phyloP scores from a whole-genome alignment of 23 red algal species.

The Gracilaria gracilis region DNA sequence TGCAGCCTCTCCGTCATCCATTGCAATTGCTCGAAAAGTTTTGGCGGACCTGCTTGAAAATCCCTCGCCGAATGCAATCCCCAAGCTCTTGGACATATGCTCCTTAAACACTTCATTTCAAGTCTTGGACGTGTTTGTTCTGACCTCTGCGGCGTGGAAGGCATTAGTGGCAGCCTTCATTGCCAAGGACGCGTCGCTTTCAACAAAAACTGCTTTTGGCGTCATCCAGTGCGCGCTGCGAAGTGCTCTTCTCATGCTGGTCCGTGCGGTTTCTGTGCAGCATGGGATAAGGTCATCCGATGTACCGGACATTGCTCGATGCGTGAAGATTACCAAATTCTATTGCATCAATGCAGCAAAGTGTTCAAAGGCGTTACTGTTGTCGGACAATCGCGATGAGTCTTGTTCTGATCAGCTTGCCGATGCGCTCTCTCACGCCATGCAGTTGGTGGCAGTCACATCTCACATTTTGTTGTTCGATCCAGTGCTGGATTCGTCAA shows the following conservation, averaged over 20 bases:
- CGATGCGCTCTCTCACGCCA: not conserved
- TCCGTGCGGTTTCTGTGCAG: not conserved
- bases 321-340: slow-evolving; percentile 37
- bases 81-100: slow-evolving; percentile 23
- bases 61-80: not conserved
- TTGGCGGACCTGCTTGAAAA: slow-evolving; percentile 2
- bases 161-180: slow-evolving; percentile 20
- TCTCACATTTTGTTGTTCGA: slow-evolving; percentile 26
- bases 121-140: slow-evolving; percentile 22
- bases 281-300: not conserved
- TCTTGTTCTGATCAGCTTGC: not conserved
- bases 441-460: slow-evolving; percentile 23
- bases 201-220: not conserved
- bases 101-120: not conserved
- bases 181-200: not conserved
- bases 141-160: slow-evolving; percentile 32
- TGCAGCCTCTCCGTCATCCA: not conserved
- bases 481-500: not conserved
- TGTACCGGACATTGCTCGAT: slow-evolving; percentile 16
- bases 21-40: not conserved
- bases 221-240: slow-evolving; percentile 29
- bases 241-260: slow-evolving; percentile 21
- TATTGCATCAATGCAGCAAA: slow-evolving; percentile 31
- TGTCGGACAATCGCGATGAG: not conserved
- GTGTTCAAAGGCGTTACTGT: slow-evolving; percentile 7